Conservation (phyloP, 495 filamentous ascomycete genomes). For the Penicillium roqueforti region DNA sequence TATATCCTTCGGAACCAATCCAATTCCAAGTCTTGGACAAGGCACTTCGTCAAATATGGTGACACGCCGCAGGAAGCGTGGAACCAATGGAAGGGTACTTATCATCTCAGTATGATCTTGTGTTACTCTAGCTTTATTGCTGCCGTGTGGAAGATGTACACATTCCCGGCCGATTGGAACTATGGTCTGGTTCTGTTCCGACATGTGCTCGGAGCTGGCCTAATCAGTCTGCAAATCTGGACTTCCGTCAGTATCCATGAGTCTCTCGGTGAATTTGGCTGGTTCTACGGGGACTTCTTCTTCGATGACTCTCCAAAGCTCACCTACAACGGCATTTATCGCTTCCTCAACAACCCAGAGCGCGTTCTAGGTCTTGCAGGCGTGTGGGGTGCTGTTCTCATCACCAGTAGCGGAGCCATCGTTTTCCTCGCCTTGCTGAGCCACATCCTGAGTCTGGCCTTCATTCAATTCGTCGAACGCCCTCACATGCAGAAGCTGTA, state of each 20-base stretch:
- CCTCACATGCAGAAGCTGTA: conserved; percentile 99
- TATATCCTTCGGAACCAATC: conserved; percentile 81
- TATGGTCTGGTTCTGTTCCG: conserved; percentile 79
- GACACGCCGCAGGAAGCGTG: conserved; percentile 87
- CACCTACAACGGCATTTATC: conserved; percentile 95
- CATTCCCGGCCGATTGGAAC: conserved; percentile 74
- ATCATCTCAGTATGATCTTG: conserved; percentile 86
- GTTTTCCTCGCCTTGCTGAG: conserved; percentile 80
- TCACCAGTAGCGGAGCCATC: conserved; percentile 79
- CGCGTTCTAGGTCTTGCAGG: conserved; percentile 89
- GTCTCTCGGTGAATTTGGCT: conserved; percentile 94
- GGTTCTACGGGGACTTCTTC: conserved; percentile 99
- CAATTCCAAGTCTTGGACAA: conserved; percentile 84
- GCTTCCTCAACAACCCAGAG: conserved; percentile 96
- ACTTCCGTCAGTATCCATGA: conserved; percentile 92
- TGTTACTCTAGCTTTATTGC: conserved; percentile 85
- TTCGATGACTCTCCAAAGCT: conserved; percentile 77
- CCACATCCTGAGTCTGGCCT: conserved; percentile 77
- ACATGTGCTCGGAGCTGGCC: conserved; percentile 75
- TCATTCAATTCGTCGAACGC: conserved; percentile 90
- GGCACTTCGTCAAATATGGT: conserved; percentile 95
- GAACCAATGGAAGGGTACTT: conserved; percentile 96
- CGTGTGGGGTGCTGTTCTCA: conserved; percentile 92
- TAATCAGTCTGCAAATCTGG: conserved; percentile 89
- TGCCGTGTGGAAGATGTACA: conserved; percentile 96